These are phyloP conservation scores for Lecanoromycetidae sp. DNA, from an alignment of 2,329 filamentous ascomycete genomes.

Conservation along the genomic window DNA sequence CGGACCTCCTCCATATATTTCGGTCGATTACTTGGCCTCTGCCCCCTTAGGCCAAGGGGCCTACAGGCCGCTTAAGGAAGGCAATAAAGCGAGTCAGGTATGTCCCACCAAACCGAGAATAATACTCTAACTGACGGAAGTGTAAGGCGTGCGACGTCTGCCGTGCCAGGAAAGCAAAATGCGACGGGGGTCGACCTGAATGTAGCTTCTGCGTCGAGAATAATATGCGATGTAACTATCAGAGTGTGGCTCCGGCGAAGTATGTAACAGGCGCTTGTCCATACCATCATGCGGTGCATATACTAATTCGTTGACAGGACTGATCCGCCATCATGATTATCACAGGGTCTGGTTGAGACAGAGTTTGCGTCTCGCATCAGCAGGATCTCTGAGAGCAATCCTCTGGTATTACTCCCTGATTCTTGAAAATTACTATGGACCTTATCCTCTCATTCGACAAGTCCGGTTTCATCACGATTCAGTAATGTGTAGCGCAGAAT, in stretches of 20 bases:
- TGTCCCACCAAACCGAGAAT: not conserved
- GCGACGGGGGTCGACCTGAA: constrained; percentile 71
- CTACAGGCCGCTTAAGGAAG: constrained; percentile 14
- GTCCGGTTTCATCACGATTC: too few relatives aligned
- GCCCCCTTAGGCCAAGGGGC: constrained; percentile 4
- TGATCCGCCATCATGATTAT: too few relatives aligned
- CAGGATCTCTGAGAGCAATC: too few relatives aligned
- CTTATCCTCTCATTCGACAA: too few relatives aligned
- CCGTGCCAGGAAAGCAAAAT: constrained; percentile 78
- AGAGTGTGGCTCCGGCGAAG: constrained; percentile 85
- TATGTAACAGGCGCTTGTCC: constrained; percentile 35
- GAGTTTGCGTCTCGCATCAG: too few relatives aligned
- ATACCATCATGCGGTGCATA: not conserved
- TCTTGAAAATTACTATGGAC: too few relatives aligned
- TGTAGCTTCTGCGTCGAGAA: constrained; percentile 83
- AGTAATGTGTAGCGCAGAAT: too few relatives aligned
- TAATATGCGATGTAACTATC: constrained; percentile 70
- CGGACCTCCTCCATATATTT: constrained; percentile 11
- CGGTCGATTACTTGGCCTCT: constrained; percentile 5
- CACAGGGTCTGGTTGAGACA: too few relatives aligned
- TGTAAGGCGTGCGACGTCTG: constrained; percentile 79
- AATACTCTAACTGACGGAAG: constrained; percentile 1
- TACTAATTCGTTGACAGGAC: constrained; percentile 7
- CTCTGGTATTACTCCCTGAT: too few relatives aligned
- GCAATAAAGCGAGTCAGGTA: constrained; percentile 18